These are phyloP conservation scores for Phytophthora pistaciae DNA, from an alignment of 352 stramenopile genomes.

Conservation along the genomic window DNA sequence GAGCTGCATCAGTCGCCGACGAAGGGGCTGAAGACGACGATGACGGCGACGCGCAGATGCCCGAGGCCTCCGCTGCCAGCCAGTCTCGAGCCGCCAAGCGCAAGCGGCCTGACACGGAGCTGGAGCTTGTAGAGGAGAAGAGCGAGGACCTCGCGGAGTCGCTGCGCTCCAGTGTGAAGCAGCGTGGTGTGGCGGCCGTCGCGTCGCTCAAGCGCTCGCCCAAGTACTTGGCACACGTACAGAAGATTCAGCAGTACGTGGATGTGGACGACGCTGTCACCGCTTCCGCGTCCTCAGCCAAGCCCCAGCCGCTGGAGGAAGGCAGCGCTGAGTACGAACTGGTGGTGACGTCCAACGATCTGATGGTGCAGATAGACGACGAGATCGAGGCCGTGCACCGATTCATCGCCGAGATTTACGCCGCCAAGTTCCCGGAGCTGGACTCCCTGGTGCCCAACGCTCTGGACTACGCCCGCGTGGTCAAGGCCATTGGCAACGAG, in stretches of 20 bases:
- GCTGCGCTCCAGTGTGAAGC: constrained; percentile 52
- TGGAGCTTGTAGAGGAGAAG: constrained; percentile 23
- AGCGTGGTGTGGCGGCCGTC: constrained; percentile 64
- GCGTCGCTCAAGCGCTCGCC: constrained; percentile 78
- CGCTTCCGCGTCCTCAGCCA: constrained; percentile 10
- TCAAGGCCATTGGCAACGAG: constrained; percentile 93
- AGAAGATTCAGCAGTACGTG: constrained; percentile 70
- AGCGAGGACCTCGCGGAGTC: constrained; percentile 45
- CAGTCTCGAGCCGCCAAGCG: constrained; percentile 21
- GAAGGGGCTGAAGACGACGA: constrained; percentile 25
- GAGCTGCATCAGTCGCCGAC: constrained; percentile 9
- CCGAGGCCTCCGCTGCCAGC: not conserved
- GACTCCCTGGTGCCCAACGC: constrained; percentile 94
- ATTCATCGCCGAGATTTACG: constrained; percentile 93
- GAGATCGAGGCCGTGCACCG: constrained; percentile 93
- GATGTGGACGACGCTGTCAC: constrained; percentile 39
- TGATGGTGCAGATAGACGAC: constrained; percentile 95
- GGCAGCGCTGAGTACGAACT: constrained; percentile 82
- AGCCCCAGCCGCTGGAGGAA: constrained; percentile 57
- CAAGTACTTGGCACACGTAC: constrained; percentile 78
- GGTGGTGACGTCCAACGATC: constrained; percentile 92
- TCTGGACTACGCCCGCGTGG: constrained; percentile 94
- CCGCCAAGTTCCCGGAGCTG: constrained; percentile 95
- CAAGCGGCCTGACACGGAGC: constrained; percentile 34
- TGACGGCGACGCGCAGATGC: constrained; percentile 27